A percentile compares a stretch with the other conserved stretches of the same genome.
These are phyloP conservation scores for Pseudozyma flocculosa DNA, from an alignment of 1,284 basidiomycete genomes.

Conservation along the genomic window DNA sequence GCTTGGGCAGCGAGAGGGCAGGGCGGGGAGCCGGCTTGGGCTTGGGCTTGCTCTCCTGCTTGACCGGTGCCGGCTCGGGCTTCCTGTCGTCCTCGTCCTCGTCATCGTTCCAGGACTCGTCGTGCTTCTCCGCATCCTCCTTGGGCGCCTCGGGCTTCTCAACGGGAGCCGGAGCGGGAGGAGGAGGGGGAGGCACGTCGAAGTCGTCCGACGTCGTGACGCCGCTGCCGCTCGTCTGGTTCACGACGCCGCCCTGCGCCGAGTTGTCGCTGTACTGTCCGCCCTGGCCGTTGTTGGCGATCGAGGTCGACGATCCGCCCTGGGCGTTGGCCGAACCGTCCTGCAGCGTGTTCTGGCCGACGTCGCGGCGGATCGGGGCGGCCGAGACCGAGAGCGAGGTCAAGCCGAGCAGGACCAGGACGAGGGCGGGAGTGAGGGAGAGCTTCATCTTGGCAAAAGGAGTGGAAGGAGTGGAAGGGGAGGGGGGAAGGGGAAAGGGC, in stretches of 20 bases:
- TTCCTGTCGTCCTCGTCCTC: conserved; percentile 2
- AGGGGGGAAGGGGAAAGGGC: too few species aligned
- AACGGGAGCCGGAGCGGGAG: background rate
- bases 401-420: too few species aligned
- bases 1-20: too few species aligned
- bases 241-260: background rate
- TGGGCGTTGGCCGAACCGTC: background rate
- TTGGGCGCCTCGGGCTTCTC: conserved; percentile 1
- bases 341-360: background rate
- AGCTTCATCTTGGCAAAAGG: too few species aligned
- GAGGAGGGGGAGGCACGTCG: background rate
- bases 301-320: background rate
- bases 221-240: background rate
- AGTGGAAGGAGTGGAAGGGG: too few species aligned
- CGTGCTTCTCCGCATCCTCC: background rate
- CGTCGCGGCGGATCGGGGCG: background rate
- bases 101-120: conserved; percentile 3
- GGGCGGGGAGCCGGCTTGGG: too few species aligned
- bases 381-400: too few species aligned
- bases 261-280: conserved; percentile 1
- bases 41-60: too few species aligned
- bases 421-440: too few species aligned
- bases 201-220: background rate
- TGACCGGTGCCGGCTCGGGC: background rate
- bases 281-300: background rate